Evolutionary conservation across 192 early-diverging fungal species (phyloP).

Genomic region (Gigaspora rosea): DNA sequence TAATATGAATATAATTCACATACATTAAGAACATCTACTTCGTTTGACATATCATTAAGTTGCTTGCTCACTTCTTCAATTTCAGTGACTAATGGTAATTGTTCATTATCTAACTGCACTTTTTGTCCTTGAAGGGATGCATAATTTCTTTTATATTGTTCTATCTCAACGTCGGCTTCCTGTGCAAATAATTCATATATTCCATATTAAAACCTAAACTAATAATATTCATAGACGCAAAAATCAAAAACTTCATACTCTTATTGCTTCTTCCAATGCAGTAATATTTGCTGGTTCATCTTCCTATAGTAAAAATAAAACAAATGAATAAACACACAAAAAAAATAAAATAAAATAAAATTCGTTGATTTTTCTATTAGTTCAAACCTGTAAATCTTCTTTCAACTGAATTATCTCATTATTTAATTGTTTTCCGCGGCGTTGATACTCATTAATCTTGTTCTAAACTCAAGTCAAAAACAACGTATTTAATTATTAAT

Average conservation of each 20-base stretch:
- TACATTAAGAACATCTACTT: constrained; percentile 32
- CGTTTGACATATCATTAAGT: constrained; percentile 19
- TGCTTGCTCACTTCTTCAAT: constrained; percentile 41
- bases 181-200: constrained; percentile 22
- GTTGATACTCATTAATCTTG: constrained; percentile 41
- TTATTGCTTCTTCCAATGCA: constrained; percentile 55
- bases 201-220: background rate
- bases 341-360: background rate
- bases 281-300: constrained; percentile 64
- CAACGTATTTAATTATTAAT: background rate
- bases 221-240: background rate
- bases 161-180: constrained; percentile 50
- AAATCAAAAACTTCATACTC: constrained; percentile 10
- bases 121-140: constrained; percentile 52
- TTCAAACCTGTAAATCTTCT: constrained; percentile 38
- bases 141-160: constrained; percentile 62
- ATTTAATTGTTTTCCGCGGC: constrained; percentile 38
- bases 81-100: constrained; percentile 46
- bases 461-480: background rate
- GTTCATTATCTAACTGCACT: constrained; percentile 32
- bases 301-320: constrained; percentile 40
- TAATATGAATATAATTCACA: constrained; percentile 4
- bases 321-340: background rate
- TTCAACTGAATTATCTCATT: constrained; percentile 47
- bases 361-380: too few species aligned